Evolutionary conservation across 2,329 filamentous ascomycete genomes (phyloP), one percentile per base, ranked within the genome.

Genomic region (Pseudogymnoascus sp.): DNA sequence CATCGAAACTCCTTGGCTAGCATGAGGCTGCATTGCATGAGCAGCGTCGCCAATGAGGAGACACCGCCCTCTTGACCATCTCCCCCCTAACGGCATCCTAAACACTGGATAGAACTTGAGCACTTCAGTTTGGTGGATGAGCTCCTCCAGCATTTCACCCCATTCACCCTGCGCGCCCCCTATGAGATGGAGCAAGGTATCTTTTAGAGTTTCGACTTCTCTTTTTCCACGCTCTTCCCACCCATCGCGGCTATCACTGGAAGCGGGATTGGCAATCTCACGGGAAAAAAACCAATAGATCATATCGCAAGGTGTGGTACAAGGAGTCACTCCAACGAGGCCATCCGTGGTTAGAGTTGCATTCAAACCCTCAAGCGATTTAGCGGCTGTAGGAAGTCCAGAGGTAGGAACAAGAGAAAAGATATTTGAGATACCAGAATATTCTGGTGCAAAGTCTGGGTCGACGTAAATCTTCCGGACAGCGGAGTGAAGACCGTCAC

Each of bases 41-140:
- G 81, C 82, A 2, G 82, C 82, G 69, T 85, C 83, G 3, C 83
- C 83, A 2, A 84, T 71, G 1, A 86, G 71, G 4, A 85, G 74
- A 49, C 68, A 68, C 8, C 69, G 64, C 2, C 83, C 75, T 35
- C 67, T 72, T 22, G 62, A 72, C 74, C 74, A 77, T 30, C 28
- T 3, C 1, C 72, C 71, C 3, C 73, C 72, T 14, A 68, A 66
- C 0, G 74, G 73, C 16, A 76, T 67, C 61, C 71, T 70, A 60
- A 72, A 75, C n/a, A 75, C 67, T 4, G 75, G 75, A 58, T 74
- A 75, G 60, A 76, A 74, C 19, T 71, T 70, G 30, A 75, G 64
- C 5, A 66, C 64, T 2, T 62, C 59, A 8, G 71, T 66, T 36
- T 64, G 49, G 5, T 62, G 19, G 11, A 71, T 58, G 23, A 69